phyloP scores from a whole-genome alignment of 2,329 filamentous ascomycete genomes.

The Colletotrichum kahawae region DNA sequence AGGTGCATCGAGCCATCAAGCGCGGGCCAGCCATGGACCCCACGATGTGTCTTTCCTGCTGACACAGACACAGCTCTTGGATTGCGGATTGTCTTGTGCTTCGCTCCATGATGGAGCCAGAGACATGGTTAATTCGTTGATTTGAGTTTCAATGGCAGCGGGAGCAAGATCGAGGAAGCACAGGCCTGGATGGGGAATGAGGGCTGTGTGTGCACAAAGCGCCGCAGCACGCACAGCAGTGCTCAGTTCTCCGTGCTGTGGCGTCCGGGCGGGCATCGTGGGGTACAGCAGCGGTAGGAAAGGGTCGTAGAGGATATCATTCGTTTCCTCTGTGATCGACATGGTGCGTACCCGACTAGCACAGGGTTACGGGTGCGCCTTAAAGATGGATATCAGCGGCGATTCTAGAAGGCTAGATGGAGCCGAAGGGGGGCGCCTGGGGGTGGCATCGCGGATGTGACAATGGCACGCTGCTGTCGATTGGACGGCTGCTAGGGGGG shows the following conservation, averaged over 20 bases:
- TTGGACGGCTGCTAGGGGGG: not conserved
- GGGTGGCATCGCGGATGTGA: slow-evolving; percentile 7
- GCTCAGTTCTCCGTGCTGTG: not conserved
- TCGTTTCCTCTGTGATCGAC: not conserved
- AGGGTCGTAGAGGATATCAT: slow-evolving; percentile 2
- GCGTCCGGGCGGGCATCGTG: slow-evolving; percentile 5
- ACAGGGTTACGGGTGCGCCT: not conserved
- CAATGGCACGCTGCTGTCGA: not conserved
- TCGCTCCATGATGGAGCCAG: not conserved
- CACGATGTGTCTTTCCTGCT: not conserved
- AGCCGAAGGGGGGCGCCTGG: not conserved
- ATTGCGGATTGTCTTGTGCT: slow-evolving; percentile 7
- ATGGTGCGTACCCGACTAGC: not conserved
- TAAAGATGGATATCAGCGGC: not conserved
- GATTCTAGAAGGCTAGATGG: not conserved
- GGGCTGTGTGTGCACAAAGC: slow-evolving; percentile 2
- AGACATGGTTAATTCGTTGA: not conserved
- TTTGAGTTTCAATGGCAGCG: not conserved
- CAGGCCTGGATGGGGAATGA: not conserved
- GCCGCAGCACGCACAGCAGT: not conserved
- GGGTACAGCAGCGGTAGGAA: not conserved
- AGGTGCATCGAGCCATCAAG: not conserved
- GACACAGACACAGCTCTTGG: not conserved
- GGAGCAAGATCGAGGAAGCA: not conserved
- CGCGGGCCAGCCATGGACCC: not conserved